Percentiles rank a stretch among this genome's conserved stretches.
These are phyloP conservation scores for Daldinia caldariorum DNA, from an alignment of 495 filamentous ascomycete species.

Conservation along the genomic window DNA sequence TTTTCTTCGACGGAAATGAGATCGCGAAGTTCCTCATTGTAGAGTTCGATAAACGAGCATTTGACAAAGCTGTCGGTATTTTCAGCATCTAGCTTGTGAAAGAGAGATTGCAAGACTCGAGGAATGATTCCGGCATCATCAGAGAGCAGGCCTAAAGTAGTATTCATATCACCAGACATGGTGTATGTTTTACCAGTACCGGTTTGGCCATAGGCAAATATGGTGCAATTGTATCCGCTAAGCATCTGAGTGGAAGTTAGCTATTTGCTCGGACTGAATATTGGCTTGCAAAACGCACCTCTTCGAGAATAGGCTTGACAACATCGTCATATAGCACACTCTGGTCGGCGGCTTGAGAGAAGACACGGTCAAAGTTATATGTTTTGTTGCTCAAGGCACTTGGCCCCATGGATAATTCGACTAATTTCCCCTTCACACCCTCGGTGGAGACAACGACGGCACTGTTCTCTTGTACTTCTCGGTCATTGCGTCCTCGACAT, in stretches of 20 bases:
- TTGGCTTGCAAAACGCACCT: slow-evolving; percentile 64
- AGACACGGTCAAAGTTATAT: slow-evolving; percentile 96
- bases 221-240: slow-evolving; percentile 96
- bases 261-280: not conserved
- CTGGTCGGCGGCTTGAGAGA: slow-evolving; percentile 95
- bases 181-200: slow-evolving; percentile 99
- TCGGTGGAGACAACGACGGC: slow-evolving; percentile 89
- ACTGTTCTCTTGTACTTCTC: slow-evolving; percentile 92
- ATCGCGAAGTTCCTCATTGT: slow-evolving; percentile 96
- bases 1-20: slow-evolving; percentile 82
- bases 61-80: slow-evolving; percentile 91
- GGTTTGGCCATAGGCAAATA: slow-evolving; percentile 98
- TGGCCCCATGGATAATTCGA: slow-evolving; percentile 92
- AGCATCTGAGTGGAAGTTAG: slow-evolving; percentile 72
- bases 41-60: slow-evolving; percentile 97
- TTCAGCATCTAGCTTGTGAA: slow-evolving; percentile 78
- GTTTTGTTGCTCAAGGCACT: slow-evolving; percentile 93
- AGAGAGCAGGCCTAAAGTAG: slow-evolving; percentile 82
- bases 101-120: slow-evolving; percentile 84
- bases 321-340: slow-evolving; percentile 92
- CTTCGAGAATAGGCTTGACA: slow-evolving; percentile 87
- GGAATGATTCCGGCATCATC: slow-evolving; percentile 96
- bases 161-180: slow-evolving; percentile 97
- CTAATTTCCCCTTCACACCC: slow-evolving; percentile 80
- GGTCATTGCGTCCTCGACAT: slow-evolving; percentile 90